Base-by-base conservation (phyloP, 2,329 filamentous ascomycete genomes). In the Aspergillus sp. region DNA sequence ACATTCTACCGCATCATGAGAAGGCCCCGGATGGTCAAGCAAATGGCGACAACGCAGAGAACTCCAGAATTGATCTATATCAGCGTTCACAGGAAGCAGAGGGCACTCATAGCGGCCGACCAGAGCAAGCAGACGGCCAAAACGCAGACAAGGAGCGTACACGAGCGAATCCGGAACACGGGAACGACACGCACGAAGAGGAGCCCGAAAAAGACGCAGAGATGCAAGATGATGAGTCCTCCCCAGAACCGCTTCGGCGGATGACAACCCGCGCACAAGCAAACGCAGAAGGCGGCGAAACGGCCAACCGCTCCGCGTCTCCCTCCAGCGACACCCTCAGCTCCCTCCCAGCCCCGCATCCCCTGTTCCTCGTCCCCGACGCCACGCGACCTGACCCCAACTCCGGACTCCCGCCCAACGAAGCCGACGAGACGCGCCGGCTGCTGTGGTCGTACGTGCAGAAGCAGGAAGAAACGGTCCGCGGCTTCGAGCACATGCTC, bases 391-490 rank as follows among this genome's bases (percentile, higher is more conserved):
- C 72, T 8, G 68, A 76, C 44, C 60, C 64, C 29, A 69, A 74
- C 40, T 67, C 73, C 34, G 74, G 73, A 3, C 64, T 80, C 0
- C 73, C 75, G 0, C 53, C 66, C 2, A 53, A 61, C 27, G 75
- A 80, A 58, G 74, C 76, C 3, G 73, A 78, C 45, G 75, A 80
- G 16, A 77, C 74, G 1, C 71, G 75, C 22, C 68, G 72, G 31
- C 54, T 77, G 13, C 61, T 80, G 4, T 67, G 73, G 55, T 67
- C 73, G 3, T 80, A 77, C 45, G 71, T 79, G 4, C 75, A 79
- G 45, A 80, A 80, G 46, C 75, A 79, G 49, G 75, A 79, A 45
- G 75, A 80, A 47, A 71, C 75, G 3, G 69, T 77, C 3, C 67
- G 75, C 1, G 67, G 71, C 4, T 69, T 72, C 7, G 64, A 71